Base-by-base conservation (phyloP, 2,329 filamentous ascomycete genomes). In the Xylariaceae sp. region DNA sequence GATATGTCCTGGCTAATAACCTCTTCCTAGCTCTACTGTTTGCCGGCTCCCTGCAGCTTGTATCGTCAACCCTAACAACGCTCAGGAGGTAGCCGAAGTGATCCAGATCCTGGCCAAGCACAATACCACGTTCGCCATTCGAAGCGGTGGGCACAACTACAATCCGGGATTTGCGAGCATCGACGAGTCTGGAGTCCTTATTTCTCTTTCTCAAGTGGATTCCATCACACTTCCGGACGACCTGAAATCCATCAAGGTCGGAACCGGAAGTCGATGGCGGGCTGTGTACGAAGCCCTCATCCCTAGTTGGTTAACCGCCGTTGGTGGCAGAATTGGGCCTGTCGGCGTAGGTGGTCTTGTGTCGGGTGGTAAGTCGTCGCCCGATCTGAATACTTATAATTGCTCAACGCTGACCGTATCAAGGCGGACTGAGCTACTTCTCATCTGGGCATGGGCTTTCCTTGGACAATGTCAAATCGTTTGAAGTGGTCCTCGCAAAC, bases 341-440 rank as follows among this genome's bases (percentile, higher is more conserved):
- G 65, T 69, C 15, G 68, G 65, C 37, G 65, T 71, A 2, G 60
- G 62, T 2, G 65, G 66, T 3, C 58, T 69, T 39, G 51, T 66
- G 37, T 57, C 68, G 1, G 65, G 65, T 44, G 71, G 71, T 47
- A 69, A 68, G 1, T 30, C 13, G 60, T 21, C 19, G 15, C 29
- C 8, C 19, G 16, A 15, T 37, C 18, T 21, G 15, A 2, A 7
- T 15, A 21, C 16, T 70, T 30, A 12, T 12, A 8, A n/a, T n/a
- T 16, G 8, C 9, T 19, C 7, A n/a, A 48, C 19, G 36, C 53
- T 62, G 30, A 62, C 43, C 40, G 16, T 15, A 29, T 37, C 1
- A 46, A 62, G 60, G 61, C 19, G 61, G 61, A 13, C 16, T 63
- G 29, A 61, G 54, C 15, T 70, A 67, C 1, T 71, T 69, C 55